Conservation (phyloP, 257 asterid genomes). For the Datura wrightii region DNA sequence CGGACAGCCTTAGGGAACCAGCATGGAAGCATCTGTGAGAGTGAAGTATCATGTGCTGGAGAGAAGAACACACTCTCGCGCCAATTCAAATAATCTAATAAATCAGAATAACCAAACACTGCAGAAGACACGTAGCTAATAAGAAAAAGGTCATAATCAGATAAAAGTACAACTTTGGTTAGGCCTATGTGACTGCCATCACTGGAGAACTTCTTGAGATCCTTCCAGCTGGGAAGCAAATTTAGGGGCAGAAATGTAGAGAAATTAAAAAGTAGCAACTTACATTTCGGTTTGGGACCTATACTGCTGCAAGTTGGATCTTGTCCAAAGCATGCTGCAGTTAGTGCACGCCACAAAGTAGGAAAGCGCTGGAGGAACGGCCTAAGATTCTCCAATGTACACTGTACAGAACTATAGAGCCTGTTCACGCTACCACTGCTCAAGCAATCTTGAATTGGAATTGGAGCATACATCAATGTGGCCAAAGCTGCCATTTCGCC, state of each 20-base stretch:
- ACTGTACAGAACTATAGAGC: constrained; percentile 78
- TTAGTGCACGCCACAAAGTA: constrained; percentile 83
- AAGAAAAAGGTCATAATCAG: constrained; percentile 32
- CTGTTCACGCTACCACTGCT: constrained; percentile 94
- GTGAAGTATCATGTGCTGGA: constrained; percentile 82
- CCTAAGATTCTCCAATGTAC: constrained; percentile 97
- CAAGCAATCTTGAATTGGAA: constrained; percentile 90
- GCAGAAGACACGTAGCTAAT: constrained; percentile 39
- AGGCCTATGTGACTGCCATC: constrained; percentile 12
- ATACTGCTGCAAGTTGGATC: constrained; percentile 64
- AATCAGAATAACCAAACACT: constrained; percentile 80
- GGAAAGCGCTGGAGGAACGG: constrained; percentile 92
- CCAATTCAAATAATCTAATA: constrained; percentile 92
- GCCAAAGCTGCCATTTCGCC: constrained; percentile 98
- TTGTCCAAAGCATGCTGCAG: constrained; percentile 88
- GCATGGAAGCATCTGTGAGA: constrained; percentile 95
- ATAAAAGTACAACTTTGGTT: constrained; percentile 29
- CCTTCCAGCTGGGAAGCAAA: neutral
- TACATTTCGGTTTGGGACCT: constrained; percentile 68
- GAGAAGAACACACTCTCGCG: constrained; percentile 94
- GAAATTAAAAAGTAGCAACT: constrained; percentile 34
- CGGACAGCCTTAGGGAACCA: constrained; percentile 95
- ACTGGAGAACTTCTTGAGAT: constrained; percentile 14
- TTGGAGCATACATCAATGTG: constrained; percentile 91
- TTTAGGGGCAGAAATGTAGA: constrained; percentile 9